Evolutionary conservation across 441 rosid species (phyloP).

Genomic region (Viola pubescens): DNA sequence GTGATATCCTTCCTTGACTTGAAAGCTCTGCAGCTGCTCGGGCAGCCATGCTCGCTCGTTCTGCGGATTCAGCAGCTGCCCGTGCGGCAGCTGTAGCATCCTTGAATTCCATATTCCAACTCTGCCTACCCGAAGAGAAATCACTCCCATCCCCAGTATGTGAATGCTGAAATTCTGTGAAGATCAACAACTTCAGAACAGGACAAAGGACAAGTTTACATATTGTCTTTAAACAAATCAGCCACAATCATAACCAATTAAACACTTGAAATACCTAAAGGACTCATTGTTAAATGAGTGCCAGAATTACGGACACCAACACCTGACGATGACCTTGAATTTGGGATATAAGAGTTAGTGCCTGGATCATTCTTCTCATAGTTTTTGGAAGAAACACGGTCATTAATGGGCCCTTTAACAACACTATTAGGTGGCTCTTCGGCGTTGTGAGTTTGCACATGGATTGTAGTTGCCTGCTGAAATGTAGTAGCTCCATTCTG

Average conservation of each 20-base stretch:
- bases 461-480: slow-evolving; percentile 36
- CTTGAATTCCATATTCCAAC: slow-evolving; percentile 75
- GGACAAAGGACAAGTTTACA: neutral
- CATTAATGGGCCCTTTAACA: slow-evolving; percentile 28
- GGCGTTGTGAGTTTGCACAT: slow-evolving; percentile 28
- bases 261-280: slow-evolving; percentile 36
- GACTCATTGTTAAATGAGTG: slow-evolving; percentile 26
- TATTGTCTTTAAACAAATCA: neutral
- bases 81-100: slow-evolving; percentile 89
- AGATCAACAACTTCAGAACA: slow-evolving; percentile 10
- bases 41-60: slow-evolving; percentile 89
- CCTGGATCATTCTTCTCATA: slow-evolving; percentile 32
- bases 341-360: slow-evolving; percentile 25
- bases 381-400: slow-evolving; percentile 27
- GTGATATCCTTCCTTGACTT: slow-evolving; percentile 42
- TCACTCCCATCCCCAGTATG: slow-evolving; percentile 27
- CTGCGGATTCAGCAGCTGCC: slow-evolving; percentile 97
- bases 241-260: neutral
- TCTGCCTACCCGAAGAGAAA: slow-evolving; percentile 31
- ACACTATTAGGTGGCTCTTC: slow-evolving; percentile 19
- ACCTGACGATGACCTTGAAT: slow-evolving; percentile 27
- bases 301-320: slow-evolving; percentile 16
- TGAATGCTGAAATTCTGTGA: slow-evolving; percentile 34
- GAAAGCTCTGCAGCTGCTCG: slow-evolving; percentile 92
- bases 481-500: slow-evolving; percentile 68